phyloP scores from a whole-genome alignment of 352 stramenopile species.

The Phytophthora uliginosa region DNA sequence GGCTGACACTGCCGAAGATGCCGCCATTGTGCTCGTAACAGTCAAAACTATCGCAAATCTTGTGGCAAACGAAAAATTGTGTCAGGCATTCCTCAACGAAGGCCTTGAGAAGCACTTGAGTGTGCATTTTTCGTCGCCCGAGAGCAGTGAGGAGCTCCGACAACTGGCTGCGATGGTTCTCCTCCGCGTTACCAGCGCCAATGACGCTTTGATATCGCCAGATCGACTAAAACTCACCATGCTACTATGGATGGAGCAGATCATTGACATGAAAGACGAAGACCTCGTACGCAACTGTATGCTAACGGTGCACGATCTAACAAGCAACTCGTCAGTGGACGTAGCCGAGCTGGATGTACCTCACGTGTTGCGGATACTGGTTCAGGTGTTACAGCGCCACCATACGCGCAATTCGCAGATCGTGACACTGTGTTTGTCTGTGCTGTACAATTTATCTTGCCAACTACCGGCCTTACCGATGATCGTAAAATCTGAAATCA shows the following conservation, averaged over 20 bases:
- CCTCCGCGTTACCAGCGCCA: constrained; percentile 74
- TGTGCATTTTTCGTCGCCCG: constrained; percentile 56
- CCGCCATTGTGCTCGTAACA: constrained; percentile 55
- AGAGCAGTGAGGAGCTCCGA: constrained; percentile 60
- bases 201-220: constrained; percentile 72
- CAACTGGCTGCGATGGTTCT: constrained; percentile 82
- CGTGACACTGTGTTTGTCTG: constrained; percentile 72
- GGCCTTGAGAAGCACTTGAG: constrained; percentile 72
- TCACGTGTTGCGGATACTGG: constrained; percentile 71
- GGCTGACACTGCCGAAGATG: constrained; percentile 37
- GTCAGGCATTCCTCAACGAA: constrained; percentile 75
- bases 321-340: constrained; percentile 65
- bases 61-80: constrained; percentile 83
- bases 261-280: constrained; percentile 79
- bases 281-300: constrained; percentile 84
- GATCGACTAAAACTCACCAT: constrained; percentile 72
- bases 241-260: constrained; percentile 86
- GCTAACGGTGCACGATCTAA: constrained; percentile 80
- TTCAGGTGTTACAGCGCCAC: constrained; percentile 71
- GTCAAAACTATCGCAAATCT: constrained; percentile 86
- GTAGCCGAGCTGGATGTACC: constrained; percentile 67
- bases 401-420: constrained; percentile 59
- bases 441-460: constrained; percentile 85
- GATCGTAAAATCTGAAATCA: constrained; percentile 66
- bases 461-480: constrained; percentile 52